Evolutionary conservation across 169 alveolate species (phyloP).

Genomic region (Eimeria sp.): DNA sequence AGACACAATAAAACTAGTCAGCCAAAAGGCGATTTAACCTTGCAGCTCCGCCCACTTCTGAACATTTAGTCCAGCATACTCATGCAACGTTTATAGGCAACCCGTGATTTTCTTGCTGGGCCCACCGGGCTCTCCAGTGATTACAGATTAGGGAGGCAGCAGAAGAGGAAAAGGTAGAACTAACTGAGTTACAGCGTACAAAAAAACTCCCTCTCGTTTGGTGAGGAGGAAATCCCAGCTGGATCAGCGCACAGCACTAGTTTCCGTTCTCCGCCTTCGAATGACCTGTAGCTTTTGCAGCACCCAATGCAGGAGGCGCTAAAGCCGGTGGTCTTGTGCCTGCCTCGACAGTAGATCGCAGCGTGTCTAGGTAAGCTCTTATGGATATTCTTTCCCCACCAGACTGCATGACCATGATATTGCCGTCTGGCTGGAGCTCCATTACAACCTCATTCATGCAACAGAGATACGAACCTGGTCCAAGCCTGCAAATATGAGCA

Average conservation of each 20-base stretch:
- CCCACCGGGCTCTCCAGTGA: background rate
- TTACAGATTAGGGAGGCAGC: background rate
- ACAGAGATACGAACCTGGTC: conserved; percentile 71
- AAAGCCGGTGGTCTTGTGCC: background rate
- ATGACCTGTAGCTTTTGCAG: background rate
- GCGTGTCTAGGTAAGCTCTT: background rate
- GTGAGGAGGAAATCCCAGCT: background rate
- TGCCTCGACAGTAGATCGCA: conserved; percentile 31
- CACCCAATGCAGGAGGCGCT: background rate
- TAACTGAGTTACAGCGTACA: background rate
- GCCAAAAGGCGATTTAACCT: background rate
- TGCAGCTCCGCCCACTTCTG: background rate
- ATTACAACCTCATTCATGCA: conserved; percentile 49
- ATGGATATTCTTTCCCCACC: background rate
- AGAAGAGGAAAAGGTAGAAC: background rate
- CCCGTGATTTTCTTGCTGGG: background rate
- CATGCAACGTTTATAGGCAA: background rate
- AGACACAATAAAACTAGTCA: background rate
- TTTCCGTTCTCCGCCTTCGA: background rate
- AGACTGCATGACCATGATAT: conserved; percentile 12
- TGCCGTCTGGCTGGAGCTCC: conserved; percentile 67
- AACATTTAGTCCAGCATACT: background rate
- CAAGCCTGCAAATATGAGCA: conserved; percentile 61
- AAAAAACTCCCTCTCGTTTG: background rate
- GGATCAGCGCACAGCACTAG: background rate